Evolutionary conservation across 2,329 filamentous ascomycete species (phyloP).

Genomic region (Apiospora malaysiana): DNA sequence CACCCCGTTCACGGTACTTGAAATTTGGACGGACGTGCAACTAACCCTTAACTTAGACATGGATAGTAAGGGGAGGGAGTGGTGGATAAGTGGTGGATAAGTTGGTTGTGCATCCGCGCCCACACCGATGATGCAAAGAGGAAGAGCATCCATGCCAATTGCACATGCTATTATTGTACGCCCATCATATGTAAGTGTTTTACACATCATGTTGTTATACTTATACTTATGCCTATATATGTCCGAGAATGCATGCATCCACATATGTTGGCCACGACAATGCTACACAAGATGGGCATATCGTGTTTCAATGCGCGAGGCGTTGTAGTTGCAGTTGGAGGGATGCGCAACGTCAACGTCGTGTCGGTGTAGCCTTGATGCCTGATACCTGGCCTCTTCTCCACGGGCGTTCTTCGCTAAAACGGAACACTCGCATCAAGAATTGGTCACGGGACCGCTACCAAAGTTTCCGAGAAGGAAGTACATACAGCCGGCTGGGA

Average conservation of each 20-base stretch:
- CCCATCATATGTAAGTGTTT: background rate
- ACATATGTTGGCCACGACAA: background rate
- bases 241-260: slow-evolving; percentile 7
- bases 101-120: background rate
- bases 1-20: background rate
- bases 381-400: background rate
- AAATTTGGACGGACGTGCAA: background rate
- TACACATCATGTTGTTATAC: background rate
- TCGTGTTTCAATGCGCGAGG: background rate
- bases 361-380: background rate
- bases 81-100: background rate
- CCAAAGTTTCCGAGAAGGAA: background rate
- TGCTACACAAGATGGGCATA: background rate
- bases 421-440: background rate
- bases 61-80: no score
- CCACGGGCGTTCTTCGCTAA: background rate
- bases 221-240: background rate
- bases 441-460: slow-evolving; percentile 13
- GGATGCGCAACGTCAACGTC: background rate
- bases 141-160: background rate
- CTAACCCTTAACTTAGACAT: no score
- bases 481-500: background rate
- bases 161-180: background rate
- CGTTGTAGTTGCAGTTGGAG: background rate
- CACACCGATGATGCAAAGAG: background rate